Base-by-base conservation (phyloP, 495 filamentous ascomycete genomes). In the Peziza echinospora region DNA sequence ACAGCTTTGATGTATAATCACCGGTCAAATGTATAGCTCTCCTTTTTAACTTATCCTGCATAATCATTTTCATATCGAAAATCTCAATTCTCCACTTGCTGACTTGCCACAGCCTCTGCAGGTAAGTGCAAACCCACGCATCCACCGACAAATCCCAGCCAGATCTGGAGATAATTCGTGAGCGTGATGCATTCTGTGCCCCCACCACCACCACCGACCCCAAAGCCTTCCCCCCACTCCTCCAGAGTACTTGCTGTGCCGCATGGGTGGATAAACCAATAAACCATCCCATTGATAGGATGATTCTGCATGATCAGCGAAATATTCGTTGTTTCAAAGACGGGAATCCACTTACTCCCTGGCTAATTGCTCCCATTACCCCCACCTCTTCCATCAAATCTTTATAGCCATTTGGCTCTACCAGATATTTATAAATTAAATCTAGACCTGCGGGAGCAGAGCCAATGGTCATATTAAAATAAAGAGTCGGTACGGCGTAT, bases 241-340 rank as follows among this genome's bases (percentile, higher is more conserved):
- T 22, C 42, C 53, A 56, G 41, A 5, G 52, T 48, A 16, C 45
- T 48, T 2, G 53, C 45, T n/a, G 53, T 55, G 24, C 42, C 47
- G 21, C 53, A 55, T 11, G 53, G 53, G 25, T 55, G 53, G 10
- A 56, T 52, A 16, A 55, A 55, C 39, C 50, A 55, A 37, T 44
- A 55, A 1, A 42, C 44, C 22, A 46, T 24, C 2, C 53, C 53
- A 25, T 47, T 26, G 1, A 48, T 41, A 0, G 53, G 53, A 28
- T 55, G 48, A 5, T 55, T 52, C 3, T 37, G 30, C 6, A 37
- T 37, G 6, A 7, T 37, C 9, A 0, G 0, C 28, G 16, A 34
- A 16, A 2, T 16, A 34, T 34, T 2, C 9, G 30, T 17, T 37
- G 1, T 6, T 8, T 37, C 3, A 13, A 17, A 4, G 13, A 17